Percentiles rank a stretch among this genome's conserved stretches.
Evolutionary conservation across 345 rosid genomes (phyloP).

Genomic region (Arabidopsis thaliana): DNA sequence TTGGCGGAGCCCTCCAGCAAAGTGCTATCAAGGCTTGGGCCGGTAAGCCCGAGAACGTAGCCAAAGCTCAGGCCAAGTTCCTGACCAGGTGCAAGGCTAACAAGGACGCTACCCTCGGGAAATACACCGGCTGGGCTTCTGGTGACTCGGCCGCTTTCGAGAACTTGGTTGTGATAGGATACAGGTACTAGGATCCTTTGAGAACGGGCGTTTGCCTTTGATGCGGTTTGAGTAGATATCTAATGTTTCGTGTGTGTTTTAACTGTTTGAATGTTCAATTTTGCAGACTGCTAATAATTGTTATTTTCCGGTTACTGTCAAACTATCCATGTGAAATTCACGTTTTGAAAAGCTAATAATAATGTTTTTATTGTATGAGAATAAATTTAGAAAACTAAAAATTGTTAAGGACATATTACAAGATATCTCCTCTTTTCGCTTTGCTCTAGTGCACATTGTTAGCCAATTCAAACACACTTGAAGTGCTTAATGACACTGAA

Average conservation of each 20-base stretch:
- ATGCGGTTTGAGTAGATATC: constrained; percentile 13
- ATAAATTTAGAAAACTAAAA: too few relatives aligned
- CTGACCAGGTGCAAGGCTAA: constrained; percentile 78
- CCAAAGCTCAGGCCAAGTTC: constrained; percentile 77
- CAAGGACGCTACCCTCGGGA: constrained; percentile 84
- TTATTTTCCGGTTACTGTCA: too few relatives aligned
- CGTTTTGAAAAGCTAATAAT: too few relatives aligned
- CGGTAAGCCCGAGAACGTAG: constrained; percentile 80
- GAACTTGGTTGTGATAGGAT: constrained; percentile 83
- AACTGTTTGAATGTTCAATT: constrained; percentile 13
- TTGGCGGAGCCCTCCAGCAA: constrained; percentile 89
- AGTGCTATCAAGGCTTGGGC: constrained; percentile 94
- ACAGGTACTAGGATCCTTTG: constrained; percentile 64
- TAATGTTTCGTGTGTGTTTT: constrained; percentile 16
- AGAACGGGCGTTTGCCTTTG: neutral
- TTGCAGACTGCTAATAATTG: too few relatives aligned
- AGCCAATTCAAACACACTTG: constrained; percentile 7
- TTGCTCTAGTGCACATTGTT: constrained; percentile 7
- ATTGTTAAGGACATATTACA: too few relatives aligned
- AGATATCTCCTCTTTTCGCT: neutral
- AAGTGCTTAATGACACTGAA: constrained; percentile 4
- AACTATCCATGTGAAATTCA: too few relatives aligned
- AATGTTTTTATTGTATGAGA: too few relatives aligned
- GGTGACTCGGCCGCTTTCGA: constrained; percentile 72
- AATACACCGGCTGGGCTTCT: constrained; percentile 56